A percentile compares a stretch with the other conserved stretches of the same genome.
These are phyloP conservation scores for Solanum neorickii DNA, from an alignment of 257 asterid species.

Conservation along the genomic window DNA sequence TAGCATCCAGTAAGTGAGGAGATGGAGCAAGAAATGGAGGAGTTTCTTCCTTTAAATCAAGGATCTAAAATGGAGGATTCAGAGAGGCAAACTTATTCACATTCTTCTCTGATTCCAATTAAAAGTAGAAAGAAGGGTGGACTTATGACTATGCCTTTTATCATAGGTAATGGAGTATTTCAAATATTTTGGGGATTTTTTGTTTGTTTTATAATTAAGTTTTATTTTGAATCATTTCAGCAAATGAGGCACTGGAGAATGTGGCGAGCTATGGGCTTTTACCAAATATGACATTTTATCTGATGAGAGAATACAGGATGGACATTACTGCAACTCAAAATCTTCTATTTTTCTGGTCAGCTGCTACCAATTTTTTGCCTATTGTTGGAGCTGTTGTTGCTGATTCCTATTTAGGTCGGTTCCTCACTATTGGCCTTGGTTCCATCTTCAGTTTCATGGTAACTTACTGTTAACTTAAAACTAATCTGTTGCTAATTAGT, in stretches of 20 bases:
- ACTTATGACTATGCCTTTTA: slow-evolving; percentile 57
- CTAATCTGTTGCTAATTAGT: not conserved
- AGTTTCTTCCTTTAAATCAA: not conserved
- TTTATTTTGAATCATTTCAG: slow-evolving; percentile 7
- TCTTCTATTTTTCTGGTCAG: slow-evolving; percentile 41
- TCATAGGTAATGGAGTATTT: slow-evolving; percentile 30
- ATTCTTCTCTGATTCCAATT: not conserved
- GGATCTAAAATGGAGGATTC: not conserved
- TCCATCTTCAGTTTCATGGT: slow-evolving; percentile 52
- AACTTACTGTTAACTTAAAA: not conserved
- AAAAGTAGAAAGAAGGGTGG: slow-evolving; percentile 35
- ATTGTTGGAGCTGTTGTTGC: slow-evolving; percentile 58
- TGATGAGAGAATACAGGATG: slow-evolving; percentile 40
- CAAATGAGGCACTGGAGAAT: slow-evolving; percentile 56
- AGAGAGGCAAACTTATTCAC: not conserved
- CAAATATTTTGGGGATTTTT: not conserved
- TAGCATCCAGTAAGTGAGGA: not conserved
- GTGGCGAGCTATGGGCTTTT: slow-evolving; percentile 47
- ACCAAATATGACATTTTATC: slow-evolving; percentile 51
- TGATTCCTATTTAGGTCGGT: slow-evolving; percentile 62
- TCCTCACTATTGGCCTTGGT: slow-evolving; percentile 49
- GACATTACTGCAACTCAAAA: slow-evolving; percentile 23
- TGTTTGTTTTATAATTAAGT: not conserved
- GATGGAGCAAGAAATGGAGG: not conserved
- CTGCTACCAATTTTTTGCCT: slow-evolving; percentile 57